Evolutionary conservation across 1,284 basidiomycete genomes (phyloP).

Genomic region (Sparassis latifolia): DNA sequence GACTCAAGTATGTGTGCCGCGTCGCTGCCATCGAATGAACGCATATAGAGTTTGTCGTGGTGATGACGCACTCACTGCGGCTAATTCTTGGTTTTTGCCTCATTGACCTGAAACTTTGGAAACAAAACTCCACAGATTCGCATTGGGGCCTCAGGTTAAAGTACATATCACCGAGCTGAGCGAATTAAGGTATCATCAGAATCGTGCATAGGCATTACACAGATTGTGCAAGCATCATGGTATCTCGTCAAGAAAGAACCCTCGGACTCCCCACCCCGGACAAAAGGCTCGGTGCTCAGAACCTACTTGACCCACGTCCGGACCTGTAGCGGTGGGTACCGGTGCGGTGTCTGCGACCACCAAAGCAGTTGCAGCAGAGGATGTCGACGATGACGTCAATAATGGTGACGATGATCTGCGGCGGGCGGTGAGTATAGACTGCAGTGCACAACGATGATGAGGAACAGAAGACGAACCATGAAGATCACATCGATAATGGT

Average conservation of each 20-base stretch:
- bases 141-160: too few relatives aligned
- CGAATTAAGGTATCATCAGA: too few relatives aligned
- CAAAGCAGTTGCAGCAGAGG: constrained; percentile 51
- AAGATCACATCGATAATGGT: constrained; percentile 52
- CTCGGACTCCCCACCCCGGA: not conserved
- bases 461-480: constrained; percentile 31
- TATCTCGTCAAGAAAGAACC: not conserved
- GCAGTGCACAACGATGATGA: not conserved
- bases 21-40: too few relatives aligned
- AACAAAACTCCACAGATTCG: not conserved
- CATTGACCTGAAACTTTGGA: not conserved
- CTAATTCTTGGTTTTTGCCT: too few relatives aligned
- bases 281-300: not conserved
- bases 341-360: constrained; percentile 31
- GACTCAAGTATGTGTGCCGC: too few relatives aligned
- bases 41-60: too few relatives aligned
- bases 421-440: not conserved
- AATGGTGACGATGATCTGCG: constrained; percentile 54
- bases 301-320: constrained; percentile 9
- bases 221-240: not conserved
- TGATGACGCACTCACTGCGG: too few relatives aligned
- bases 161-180: too few relatives aligned
- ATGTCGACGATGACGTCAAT: constrained; percentile 55
- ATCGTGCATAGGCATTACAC: not conserved
- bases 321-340: constrained; percentile 23